A percentile compares a stretch with the other conserved stretches of the same genome.
Conservation (phyloP, 2,329 filamentous ascomycete species). For the Diaporthe citriasiana region DNA sequence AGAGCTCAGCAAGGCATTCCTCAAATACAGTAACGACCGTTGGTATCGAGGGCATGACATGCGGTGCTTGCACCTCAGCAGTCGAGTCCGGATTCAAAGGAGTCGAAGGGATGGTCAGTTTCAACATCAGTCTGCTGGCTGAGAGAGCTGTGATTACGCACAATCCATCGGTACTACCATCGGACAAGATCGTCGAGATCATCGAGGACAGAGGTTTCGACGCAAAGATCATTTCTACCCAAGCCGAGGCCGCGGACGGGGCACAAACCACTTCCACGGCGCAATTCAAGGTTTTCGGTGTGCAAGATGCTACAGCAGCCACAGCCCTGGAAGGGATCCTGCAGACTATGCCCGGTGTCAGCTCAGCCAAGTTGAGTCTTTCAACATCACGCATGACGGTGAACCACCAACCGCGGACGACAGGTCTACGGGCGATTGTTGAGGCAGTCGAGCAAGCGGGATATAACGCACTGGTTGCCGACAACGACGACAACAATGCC, state of each 20-base stretch:
- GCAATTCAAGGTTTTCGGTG: slow-evolving; percentile 88
- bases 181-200: slow-evolving; percentile 82
- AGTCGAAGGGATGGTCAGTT: slow-evolving; percentile 83
- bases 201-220: slow-evolving; percentile 95
- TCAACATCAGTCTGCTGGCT: slow-evolving; percentile 95
- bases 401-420: slow-evolving; percentile 77
- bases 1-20: slow-evolving; percentile 52
- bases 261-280: slow-evolving; percentile 71
- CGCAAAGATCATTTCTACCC: slow-evolving; percentile 84
- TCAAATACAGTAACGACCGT: slow-evolving; percentile 82
- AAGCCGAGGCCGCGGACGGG: slow-evolving; percentile 69
- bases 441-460: slow-evolving; percentile 85
- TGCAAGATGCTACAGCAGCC: slow-evolving; percentile 79
- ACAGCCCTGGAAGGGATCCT: slow-evolving; percentile 79
- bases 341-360: slow-evolving; percentile 76
- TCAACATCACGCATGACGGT: slow-evolving; percentile 81
- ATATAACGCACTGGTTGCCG: slow-evolving; percentile 89
- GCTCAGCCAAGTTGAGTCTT: slow-evolving; percentile 80
- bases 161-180: slow-evolving; percentile 77
- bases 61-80: slow-evolving; percentile 94
- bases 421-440: slow-evolving; percentile 86
- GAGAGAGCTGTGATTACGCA: slow-evolving; percentile 92
- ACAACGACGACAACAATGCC: slow-evolving; percentile 95
- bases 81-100: slow-evolving; percentile 86
- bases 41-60: slow-evolving; percentile 96